These are phyloP conservation scores for Pyrenula aspistea DNA, from an alignment of 495 filamentous ascomycete species.

Conservation along the genomic window DNA sequence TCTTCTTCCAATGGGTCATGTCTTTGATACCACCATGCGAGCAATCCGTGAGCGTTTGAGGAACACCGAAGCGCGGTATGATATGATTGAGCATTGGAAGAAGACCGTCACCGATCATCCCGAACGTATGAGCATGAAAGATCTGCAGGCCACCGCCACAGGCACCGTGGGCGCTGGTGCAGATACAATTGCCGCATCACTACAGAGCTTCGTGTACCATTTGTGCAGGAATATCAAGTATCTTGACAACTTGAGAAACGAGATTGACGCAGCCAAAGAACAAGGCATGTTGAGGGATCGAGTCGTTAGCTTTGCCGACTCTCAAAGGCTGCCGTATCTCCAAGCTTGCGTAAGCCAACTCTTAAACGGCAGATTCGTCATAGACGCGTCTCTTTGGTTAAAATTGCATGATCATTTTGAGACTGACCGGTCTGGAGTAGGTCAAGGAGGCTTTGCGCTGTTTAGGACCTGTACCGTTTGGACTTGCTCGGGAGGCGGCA, in stretches of 20 bases:
- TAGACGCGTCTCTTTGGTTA: no score
- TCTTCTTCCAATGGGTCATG: slow-evolving; percentile 26
- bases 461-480: slow-evolving; percentile 14
- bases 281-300: slow-evolving; percentile 12
- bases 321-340: slow-evolving; percentile 20
- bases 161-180: slow-evolving; percentile 29
- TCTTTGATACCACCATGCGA: slow-evolving; percentile 25
- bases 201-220: slow-evolving; percentile 27
- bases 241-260: slow-evolving; percentile 15
- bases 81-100: slow-evolving; percentile 35
- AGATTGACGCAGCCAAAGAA: slow-evolving; percentile 22
- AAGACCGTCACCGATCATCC: slow-evolving; percentile 20
- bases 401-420: no score
- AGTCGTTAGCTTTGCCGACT: slow-evolving; percentile 14
- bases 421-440: no score
- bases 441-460: slow-evolving; percentile 43
- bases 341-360: slow-evolving; percentile 22
- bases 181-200: slow-evolving; percentile 27
- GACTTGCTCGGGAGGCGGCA: slow-evolving; percentile 19
- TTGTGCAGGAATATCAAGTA: slow-evolving; percentile 18
- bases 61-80: slow-evolving; percentile 21
- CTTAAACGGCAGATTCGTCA: no score
- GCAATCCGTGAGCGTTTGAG: slow-evolving; percentile 27
- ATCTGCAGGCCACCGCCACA: slow-evolving; percentile 25
- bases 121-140: slow-evolving; percentile 25